Base-by-base conservation (phyloP, 768 basidiomycete genomes). In the Mrakia hoshinonis region DNA sequence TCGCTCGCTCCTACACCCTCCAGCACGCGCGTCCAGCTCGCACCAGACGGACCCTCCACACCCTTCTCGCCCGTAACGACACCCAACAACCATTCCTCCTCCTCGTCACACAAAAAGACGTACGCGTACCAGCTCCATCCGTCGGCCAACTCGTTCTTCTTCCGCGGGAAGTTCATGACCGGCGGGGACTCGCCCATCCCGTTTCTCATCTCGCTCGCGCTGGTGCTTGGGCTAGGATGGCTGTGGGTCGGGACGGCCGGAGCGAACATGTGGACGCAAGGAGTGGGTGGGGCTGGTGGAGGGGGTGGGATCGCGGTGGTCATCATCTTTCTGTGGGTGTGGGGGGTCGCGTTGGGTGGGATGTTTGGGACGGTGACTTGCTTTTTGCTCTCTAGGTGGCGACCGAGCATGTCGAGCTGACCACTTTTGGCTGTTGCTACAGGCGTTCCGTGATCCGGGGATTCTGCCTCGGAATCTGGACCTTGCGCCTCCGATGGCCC, bases 381-480 rank as follows among this genome's bases (percentile, higher is more conserved):
- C 15, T 31, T 11, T 1, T 0, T 49, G 26, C 29, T 10, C 20
- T n/a, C 3, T 58, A 24, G 49, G 49, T 15, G 20, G 49, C 10
- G 47, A 11, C 6, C 10, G 43, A 4, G 2, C 43, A 67, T 26
- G 43, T 12, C 9, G 20, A 4, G 26, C 39, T 64, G 39, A 70
- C 49, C 15, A 24, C 31, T 54, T 26, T 13, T n/a, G 18, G 20
- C n/a, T 38, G 7, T 7, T 49, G 7, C 20, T 5, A 31, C 52
- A 73, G 89, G 90, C 91, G 10, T 87, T 86, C 74, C 83, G 85
- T 38, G 90, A 94, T 76, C 89, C 91, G 65, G 95, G 95, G 13
- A 92, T 97, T 66, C 79, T 98, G 29, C 95, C 95, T 15, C 85
- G 94, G 6, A 82, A 89, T 77, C 79, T 97, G 38, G 95, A 98